These are phyloP conservation scores for Bassia scoparia DNA, from an alignment of 148 eudicot genomes.

Conservation along the genomic window DNA sequence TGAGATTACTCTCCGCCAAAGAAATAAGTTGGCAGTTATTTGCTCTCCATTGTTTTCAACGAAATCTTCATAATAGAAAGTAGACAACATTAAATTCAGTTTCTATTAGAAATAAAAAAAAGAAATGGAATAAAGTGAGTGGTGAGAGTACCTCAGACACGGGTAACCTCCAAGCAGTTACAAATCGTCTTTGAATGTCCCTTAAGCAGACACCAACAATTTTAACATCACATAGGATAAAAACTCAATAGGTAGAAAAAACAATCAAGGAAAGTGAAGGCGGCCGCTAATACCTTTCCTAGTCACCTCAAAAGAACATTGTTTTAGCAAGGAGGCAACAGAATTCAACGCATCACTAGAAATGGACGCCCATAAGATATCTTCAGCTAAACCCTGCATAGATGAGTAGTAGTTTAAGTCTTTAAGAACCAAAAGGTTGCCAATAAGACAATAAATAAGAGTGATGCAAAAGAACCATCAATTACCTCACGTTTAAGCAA, in stretches of 20 bases:
- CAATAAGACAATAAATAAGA: slow-evolving; percentile 4
- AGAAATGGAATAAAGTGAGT: slow-evolving; percentile 18
- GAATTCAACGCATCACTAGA: slow-evolving; percentile 51
- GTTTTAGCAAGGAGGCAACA: slow-evolving; percentile 63
- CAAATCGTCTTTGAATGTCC: slow-evolving; percentile 94
- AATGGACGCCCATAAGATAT: slow-evolving; percentile 73
- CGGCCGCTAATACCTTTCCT: slow-evolving; percentile 63
- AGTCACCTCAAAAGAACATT: slow-evolving; percentile 62
- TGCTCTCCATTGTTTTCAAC: slow-evolving; percentile 80
- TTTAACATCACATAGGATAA: too few species aligned
- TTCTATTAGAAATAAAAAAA: not conserved
- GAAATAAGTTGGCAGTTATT: slow-evolving; percentile 43
- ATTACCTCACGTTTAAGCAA: slow-evolving; percentile 59
- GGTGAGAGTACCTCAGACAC: slow-evolving; percentile 65
- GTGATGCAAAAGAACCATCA: not conserved
- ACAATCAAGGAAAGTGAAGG: not conserved
- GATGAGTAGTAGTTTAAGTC: not conserved
- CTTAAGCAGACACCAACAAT: slow-evolving; percentile 34
- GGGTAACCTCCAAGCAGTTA: slow-evolving; percentile 96
- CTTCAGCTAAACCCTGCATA: slow-evolving; percentile 57
- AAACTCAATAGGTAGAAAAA: not conserved
- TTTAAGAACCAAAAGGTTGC: too few species aligned
- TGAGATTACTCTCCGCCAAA: slow-evolving; percentile 98
- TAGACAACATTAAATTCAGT: not conserved
- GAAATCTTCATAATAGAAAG: slow-evolving; percentile 45